These are phyloP conservation scores for Blastobotrys aristatus DNA, from an alignment of 1,139 yeast genomes.

Conservation along the genomic window DNA sequence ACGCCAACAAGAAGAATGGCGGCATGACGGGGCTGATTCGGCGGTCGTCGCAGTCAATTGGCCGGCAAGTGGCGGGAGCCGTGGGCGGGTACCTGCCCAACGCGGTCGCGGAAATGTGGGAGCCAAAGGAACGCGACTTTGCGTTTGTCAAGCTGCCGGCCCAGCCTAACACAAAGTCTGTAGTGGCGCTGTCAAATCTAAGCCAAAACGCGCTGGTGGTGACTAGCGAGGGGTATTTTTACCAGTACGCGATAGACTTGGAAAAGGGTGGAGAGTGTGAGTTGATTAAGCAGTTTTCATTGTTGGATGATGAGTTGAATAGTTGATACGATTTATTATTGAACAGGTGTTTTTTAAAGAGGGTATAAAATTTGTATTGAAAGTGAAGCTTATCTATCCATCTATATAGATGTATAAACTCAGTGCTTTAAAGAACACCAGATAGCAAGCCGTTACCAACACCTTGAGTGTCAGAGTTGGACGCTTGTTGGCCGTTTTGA, in stretches of 20 bases:
- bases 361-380: no score
- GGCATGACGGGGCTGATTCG: constrained; percentile 31
- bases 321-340: no score
- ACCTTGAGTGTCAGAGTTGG: not conserved
- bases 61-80: constrained; percentile 78
- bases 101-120: constrained; percentile 77
- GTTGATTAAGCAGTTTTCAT: constrained; percentile 61
- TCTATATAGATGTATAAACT: no score
- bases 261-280: constrained; percentile 94
- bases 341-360: not conserved
- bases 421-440: not conserved
- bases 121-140: constrained; percentile 82
- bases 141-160: constrained; percentile 85
- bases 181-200: constrained; percentile 42
- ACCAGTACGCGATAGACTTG: constrained; percentile 80
- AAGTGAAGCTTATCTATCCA: no score
- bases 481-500: not conserved
- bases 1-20: constrained; percentile 15
- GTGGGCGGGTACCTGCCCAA: constrained; percentile 86
- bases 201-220: constrained; percentile 63
- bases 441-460: not conserved
- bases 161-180: constrained; percentile 36
- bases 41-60: constrained; percentile 52
- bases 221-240: constrained; percentile 81
- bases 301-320: constrained; percentile 24